Base-by-base conservation (phyloP, 1,284 basidiomycete genomes). In the Ceratobasidium sp. region DNA sequence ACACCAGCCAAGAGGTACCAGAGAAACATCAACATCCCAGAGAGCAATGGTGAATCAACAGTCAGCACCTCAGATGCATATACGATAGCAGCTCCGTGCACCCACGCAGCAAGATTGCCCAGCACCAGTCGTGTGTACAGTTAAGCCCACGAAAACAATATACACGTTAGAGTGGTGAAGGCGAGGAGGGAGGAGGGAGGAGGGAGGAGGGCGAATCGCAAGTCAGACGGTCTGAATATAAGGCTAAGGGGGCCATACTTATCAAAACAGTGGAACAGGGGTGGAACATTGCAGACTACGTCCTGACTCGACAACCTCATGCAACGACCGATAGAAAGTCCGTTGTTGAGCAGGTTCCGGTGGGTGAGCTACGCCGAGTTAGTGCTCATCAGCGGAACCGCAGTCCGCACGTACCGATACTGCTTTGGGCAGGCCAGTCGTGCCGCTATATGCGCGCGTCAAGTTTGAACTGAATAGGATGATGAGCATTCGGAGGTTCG, bases 211-310 rank as follows among this genome's bases (percentile, higher is more conserved):
- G 70, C 76, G 32, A 23, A 23, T 7, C 9, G 35, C 32, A 54
- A 63, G 61, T 11, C 16, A n/a, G 21, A 21, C 9, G 9, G 14
- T 14, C 2, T n/a, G 26, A 21, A n/a, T n/a, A 11, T 2, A 16
- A 73, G 23, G 50, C 28, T 44, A 21, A n/a, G 47, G 7, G 49
- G 38, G 72, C 35, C 26, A 43, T 46, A 91, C 91, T 90, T 81
- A 93, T 92, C 93, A 87, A 94, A 94, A 78, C 93, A 95, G 79
- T 95, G 92, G 79, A 94, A 94, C 0, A 94, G 80, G 0, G 92
- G 92, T 1, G 92, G 92, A 0, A 88, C 88, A 76, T 94, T 93
- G 83, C 91, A 93, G 3, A 94, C 80, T 41, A 91, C 78, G 76
- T 94, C 91, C 8, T 85, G 79, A 38, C 86, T 81, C 0, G 88